Evolutionary conservation across 495 filamentous ascomycete genomes (phyloP).

Genomic region (Penicillium canescens): DNA sequence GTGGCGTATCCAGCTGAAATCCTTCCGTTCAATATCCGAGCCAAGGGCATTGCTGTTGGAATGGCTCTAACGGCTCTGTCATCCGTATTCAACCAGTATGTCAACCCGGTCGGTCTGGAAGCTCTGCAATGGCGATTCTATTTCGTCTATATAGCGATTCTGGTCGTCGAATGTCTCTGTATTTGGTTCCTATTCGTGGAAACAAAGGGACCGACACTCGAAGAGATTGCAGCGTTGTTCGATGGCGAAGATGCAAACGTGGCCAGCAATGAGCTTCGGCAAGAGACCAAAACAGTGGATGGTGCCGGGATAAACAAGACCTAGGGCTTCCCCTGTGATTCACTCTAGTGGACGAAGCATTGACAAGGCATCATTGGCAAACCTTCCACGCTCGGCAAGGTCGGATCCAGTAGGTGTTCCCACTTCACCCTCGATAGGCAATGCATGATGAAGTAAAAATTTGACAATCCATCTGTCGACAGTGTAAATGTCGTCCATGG

Average conservation of each 20-base stretch:
- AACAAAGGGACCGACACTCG: slow-evolving; percentile 61
- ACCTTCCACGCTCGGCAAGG: slow-evolving; percentile 20
- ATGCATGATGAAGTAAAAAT: slow-evolving; percentile 29
- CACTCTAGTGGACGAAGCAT: slow-evolving; percentile 15
- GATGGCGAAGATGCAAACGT: slow-evolving; percentile 55
- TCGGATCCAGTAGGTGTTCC: slow-evolving; percentile 1
- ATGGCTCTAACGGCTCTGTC: slow-evolving; percentile 59
- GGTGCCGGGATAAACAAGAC: neutral
- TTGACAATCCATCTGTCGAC: slow-evolving; percentile 33
- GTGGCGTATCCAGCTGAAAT: slow-evolving; percentile 65
- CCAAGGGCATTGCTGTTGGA: slow-evolving; percentile 56
- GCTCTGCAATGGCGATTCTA: slow-evolving; percentile 56
- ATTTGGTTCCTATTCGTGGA: slow-evolving; percentile 66
- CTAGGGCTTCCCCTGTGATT: neutral
- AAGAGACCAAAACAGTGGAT: neutral
- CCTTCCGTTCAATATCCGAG: slow-evolving; percentile 62
- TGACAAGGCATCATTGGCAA: slow-evolving; percentile 22
- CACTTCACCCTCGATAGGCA: slow-evolving; percentile 22
- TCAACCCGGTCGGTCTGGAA: slow-evolving; percentile 59
- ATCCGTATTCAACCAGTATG: slow-evolving; percentile 52
- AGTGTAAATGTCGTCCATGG: slow-evolving; percentile 18
- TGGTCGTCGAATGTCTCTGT: slow-evolving; percentile 54
- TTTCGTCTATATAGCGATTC: slow-evolving; percentile 60
- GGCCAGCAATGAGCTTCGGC: slow-evolving; percentile 8
- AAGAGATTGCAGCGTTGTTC: slow-evolving; percentile 60